phyloP scores from a whole-genome alignment of 805 yeast genomes.

The Wickerhamiella hasegawae region DNA sequence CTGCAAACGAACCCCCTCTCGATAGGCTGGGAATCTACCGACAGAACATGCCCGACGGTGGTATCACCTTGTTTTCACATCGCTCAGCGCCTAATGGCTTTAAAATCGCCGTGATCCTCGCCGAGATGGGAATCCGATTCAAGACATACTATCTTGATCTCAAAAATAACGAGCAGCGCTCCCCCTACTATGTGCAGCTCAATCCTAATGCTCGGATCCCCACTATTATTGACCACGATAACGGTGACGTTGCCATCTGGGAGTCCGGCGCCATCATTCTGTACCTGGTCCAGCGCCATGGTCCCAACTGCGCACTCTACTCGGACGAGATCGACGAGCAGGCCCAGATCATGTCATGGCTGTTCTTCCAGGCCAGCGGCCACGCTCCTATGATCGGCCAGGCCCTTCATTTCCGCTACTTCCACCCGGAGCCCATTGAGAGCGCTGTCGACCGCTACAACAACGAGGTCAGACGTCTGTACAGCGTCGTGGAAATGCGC shows the following conservation, averaged over 20 bases:
- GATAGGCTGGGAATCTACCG: slow-evolving; percentile 52
- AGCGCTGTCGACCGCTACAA: slow-evolving; percentile 82
- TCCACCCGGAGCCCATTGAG: slow-evolving; percentile 73
- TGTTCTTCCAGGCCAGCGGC: slow-evolving; percentile 89
- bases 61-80: slow-evolving; percentile 68
- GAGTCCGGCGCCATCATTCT: slow-evolving; percentile 86
- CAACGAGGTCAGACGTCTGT: slow-evolving; percentile 84
- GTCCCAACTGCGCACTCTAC: slow-evolving; percentile 63
- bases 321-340: slow-evolving; percentile 64
- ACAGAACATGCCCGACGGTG: slow-evolving; percentile 60
- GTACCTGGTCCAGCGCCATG: slow-evolving; percentile 36
- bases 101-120: slow-evolving; percentile 80
- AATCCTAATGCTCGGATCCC: slow-evolving; percentile 96
- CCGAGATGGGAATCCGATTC: slow-evolving; percentile 67
- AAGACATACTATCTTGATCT: slow-evolving; percentile 76
- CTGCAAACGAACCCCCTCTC: slow-evolving; percentile 3
- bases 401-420: slow-evolving; percentile 83
- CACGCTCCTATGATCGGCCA: slow-evolving; percentile 99
- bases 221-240: slow-evolving; percentile 76
- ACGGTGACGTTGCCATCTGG: slow-evolving; percentile 74
- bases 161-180: slow-evolving; percentile 74
- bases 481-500: slow-evolving; percentile 90
- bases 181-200: slow-evolving; percentile 84
- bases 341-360: slow-evolving; percentile 73
- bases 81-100: slow-evolving; percentile 93